Base-by-base conservation (phyloP, 164 flowering plant genomes). In the Sextonia rubra region DNA sequence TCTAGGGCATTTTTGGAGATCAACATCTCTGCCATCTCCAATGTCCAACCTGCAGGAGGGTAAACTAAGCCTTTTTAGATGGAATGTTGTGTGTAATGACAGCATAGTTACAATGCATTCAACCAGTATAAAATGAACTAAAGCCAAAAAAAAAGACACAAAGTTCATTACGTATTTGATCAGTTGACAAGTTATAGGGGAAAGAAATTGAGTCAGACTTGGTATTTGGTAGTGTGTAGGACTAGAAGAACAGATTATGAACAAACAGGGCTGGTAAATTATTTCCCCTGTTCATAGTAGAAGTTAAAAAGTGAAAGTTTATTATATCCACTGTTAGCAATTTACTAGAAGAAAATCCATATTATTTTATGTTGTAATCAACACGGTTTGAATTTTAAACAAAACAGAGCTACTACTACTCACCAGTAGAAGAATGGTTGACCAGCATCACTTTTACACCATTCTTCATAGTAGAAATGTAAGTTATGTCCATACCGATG, bases 381-480 rank as follows among this genome's bases (percentile, higher is more conserved):
- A 61, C 64, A 61, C 14, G 27, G 8, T 25, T 22, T 22, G 64
- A 52, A 52, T 15, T 52, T 20, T 12, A 52, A 52, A 52, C 14
- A 52, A 22, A 25, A 26, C 60, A 24, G 56, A 60, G 70, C 20
- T 32, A 11, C 23, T 32, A 60, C 8, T 20, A 30, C 86, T 87
- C 55, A 95, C 99, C 99, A 95, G 86, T 82, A 90, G 80, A 95
- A 95, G 75, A 95, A 95, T 17, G 99, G 99, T 79, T 92, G 94
- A 29, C 92, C 92, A 27, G 89, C 80, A 63, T 86, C 84, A 15
- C 82, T 55, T 78, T 85, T 83, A 69, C 89, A 78, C 99, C 99
- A 95, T 72, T 81, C 94, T 29, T 90, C 91, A 71, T 89, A 91
- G 73, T 95, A 95, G 12, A 68, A 0, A 75, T 91, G 93, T 86